Percentiles rank a stretch among this genome's conserved stretches.
phyloP scores from a whole-genome alignment of 208 protist genomes.

The Trypanosomatidae sp. region DNA sequence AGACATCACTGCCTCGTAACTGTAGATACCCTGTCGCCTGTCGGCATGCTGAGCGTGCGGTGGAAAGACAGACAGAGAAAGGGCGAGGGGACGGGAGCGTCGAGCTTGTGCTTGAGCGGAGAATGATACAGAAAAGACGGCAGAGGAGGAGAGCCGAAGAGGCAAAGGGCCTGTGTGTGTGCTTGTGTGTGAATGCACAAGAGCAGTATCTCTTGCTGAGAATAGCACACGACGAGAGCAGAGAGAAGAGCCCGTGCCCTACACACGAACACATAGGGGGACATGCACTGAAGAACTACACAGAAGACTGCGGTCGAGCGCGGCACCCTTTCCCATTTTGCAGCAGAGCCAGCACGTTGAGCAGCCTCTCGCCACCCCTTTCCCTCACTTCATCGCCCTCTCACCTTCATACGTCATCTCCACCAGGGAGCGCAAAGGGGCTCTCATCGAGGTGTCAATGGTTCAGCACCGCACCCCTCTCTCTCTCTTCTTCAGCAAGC shows the following conservation, averaged over 20 bases:
- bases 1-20: neutral
- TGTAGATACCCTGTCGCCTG: neutral
- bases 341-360: neutral
- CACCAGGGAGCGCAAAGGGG: neutral
- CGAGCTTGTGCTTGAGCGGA: neutral
- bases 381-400: neutral
- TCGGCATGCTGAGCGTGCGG: neutral
- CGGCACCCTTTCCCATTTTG: neutral
- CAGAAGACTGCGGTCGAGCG: neutral
- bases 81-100: neutral
- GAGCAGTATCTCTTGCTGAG: neutral
- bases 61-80: neutral
- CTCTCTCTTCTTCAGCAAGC: neutral
- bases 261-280: neutral
- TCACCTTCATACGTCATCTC: neutral
- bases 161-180: neutral
- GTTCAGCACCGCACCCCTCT: neutral
- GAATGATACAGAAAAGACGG: neutral
- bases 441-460: neutral
- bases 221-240: neutral
- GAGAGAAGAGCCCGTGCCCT: neutral
- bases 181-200: neutral
- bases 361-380: neutral
- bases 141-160: neutral
- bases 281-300: neutral